Conservation (phyloP, 148 eudicot species). For the Chenopodium formosanum region DNA sequence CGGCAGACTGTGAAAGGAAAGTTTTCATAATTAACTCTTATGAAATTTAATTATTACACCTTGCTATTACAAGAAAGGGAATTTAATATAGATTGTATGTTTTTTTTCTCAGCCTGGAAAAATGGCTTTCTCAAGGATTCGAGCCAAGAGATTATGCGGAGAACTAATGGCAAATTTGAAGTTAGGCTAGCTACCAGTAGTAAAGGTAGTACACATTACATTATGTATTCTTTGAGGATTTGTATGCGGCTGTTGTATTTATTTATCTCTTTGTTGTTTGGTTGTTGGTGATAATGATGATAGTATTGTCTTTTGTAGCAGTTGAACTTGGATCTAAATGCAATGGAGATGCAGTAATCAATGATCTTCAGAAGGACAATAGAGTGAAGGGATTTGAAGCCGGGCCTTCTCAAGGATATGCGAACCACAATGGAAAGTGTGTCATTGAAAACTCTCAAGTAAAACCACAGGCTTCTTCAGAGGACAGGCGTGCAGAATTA, state of each 20-base stretch:
- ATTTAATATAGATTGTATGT: background rate
- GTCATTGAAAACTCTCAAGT: background rate
- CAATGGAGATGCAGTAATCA: slow-evolving; percentile 20
- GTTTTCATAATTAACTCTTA: background rate
- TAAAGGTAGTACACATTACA: slow-evolving; percentile 32
- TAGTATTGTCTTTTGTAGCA: slow-evolving; percentile 19
- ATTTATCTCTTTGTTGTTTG: background rate
- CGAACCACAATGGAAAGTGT: background rate
- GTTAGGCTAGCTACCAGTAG: slow-evolving; percentile 14
- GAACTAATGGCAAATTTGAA: slow-evolving; percentile 4
- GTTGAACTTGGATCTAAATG: slow-evolving; percentile 21
- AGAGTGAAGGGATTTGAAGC: slow-evolving; percentile 15
- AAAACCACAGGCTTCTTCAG: slow-evolving; percentile 10
- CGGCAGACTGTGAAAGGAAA: background rate
- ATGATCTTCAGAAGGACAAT: slow-evolving; percentile 21
- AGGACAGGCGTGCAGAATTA: slow-evolving; percentile 9
- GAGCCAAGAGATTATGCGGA: slow-evolving; percentile 18
- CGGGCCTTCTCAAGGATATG: slow-evolving; percentile 11
- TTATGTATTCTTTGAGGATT: background rate
- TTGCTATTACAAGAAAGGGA: background rate
- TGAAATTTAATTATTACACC: background rate
- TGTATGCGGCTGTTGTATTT: background rate
- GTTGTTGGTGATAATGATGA: background rate
- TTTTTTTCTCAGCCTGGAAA: slow-evolving; percentile 25
- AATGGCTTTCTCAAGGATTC: slow-evolving; percentile 29